A percentile compares a stretch with the other conserved stretches of the same genome.
Evolutionary conservation across 1,284 basidiomycete genomes (phyloP).

Genomic region (Ceratobasidium sp.): DNA sequence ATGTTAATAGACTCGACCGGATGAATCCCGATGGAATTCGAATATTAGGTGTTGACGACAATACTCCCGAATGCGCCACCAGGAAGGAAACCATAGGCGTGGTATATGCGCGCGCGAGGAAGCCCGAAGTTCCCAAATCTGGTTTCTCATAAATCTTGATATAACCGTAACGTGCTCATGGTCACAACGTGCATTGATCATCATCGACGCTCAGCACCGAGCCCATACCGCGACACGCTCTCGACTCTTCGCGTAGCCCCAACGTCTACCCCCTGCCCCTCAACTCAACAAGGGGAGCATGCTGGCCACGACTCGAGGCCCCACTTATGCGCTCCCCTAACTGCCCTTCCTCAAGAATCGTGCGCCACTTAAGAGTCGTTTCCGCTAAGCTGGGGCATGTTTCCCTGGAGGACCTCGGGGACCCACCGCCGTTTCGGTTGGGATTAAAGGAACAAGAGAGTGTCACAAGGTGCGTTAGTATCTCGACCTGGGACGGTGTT

Average conservation of each 20-base stretch:
- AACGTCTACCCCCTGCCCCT: neutral
- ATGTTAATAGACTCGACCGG: neutral
- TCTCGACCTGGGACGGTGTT: conserved; percentile 32
- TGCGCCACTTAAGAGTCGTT: conserved; percentile 8
- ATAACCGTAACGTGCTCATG: neutral
- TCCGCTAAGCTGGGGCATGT: neutral
- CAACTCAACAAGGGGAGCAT: neutral
- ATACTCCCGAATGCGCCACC: neutral
- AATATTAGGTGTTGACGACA: neutral
- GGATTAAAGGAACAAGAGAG: neutral
- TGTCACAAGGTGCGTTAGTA: conserved; percentile 37
- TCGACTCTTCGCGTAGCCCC: neutral
- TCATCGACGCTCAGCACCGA: conserved; percentile 1
- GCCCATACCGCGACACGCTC: conserved; percentile 30
- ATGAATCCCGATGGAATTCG: neutral
- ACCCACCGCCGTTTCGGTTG: conserved; percentile 23
- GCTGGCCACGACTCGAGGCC: neutral
- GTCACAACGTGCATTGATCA: too few species aligned
- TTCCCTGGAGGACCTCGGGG: conserved; percentile 32
- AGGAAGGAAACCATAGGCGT: neutral
- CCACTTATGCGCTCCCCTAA: neutral
- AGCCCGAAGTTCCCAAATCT: neutral
- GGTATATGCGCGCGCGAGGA: neutral
- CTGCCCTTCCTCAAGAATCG: neutral
- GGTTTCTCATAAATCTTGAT: neutral